These are phyloP conservation scores for Coccomyxa subellipsoidea DNA, from an alignment of 163 green algal species.

Conservation along the genomic window DNA sequence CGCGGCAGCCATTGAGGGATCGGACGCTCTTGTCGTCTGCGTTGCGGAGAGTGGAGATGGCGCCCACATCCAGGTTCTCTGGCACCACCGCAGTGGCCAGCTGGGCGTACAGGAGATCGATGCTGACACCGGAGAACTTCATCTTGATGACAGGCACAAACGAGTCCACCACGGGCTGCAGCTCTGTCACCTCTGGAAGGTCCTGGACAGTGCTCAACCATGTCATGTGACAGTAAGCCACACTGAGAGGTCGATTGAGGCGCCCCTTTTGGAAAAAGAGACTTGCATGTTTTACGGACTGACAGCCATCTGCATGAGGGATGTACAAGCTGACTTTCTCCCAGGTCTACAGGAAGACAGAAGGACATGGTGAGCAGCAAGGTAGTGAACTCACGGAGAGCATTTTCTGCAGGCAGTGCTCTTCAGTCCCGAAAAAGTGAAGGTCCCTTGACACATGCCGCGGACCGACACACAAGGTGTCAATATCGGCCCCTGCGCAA, in stretches of 20 bases:
- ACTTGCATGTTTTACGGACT: too few species aligned
- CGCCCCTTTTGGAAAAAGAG: too few species aligned
- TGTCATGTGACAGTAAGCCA: too few species aligned
- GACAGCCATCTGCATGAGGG: too few species aligned
- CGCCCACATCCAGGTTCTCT: slow-evolving; percentile 81
- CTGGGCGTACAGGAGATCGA: slow-evolving; percentile 94
- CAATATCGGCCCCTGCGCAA: slow-evolving; percentile 92
- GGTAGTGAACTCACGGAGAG: slow-evolving; percentile 48
- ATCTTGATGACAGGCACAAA: slow-evolving; percentile 97
- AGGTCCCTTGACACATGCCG: slow-evolving; percentile 69
- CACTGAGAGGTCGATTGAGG: too few species aligned
- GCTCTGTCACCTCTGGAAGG: slow-evolving; percentile 69
- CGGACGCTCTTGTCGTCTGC: slow-evolving; percentile 77
- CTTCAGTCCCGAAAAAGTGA: slow-evolving; percentile 91
- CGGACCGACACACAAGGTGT: slow-evolving; percentile 93
- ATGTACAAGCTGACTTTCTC: too few species aligned
- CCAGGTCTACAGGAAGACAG: too few species aligned
- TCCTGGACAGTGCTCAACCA: slow-evolving; percentile 43
- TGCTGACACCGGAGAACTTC: slow-evolving; percentile 85
- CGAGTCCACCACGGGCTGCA: slow-evolving; percentile 84
- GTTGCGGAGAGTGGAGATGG: slow-evolving; percentile 74
- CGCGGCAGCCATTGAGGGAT: slow-evolving; percentile 91
- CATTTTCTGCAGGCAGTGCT: slow-evolving; percentile 76
- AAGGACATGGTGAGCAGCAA: too few species aligned
- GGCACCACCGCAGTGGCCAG: slow-evolving; percentile 65